These are phyloP conservation scores for Sicyos edulis DNA, from an alignment of 306 rosid species.

Conservation along the genomic window DNA sequence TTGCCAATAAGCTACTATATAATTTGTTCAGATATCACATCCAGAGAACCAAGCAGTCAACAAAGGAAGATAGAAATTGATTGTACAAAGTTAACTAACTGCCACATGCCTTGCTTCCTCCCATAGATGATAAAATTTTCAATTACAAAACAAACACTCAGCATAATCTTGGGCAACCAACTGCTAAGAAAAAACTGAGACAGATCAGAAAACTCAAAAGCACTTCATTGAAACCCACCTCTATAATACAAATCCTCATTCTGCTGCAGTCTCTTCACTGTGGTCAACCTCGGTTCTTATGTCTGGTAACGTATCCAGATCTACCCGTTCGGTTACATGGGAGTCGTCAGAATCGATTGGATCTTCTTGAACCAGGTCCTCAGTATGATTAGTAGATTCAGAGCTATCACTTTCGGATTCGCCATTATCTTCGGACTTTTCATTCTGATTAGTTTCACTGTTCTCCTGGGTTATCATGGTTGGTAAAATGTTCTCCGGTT, in stretches of 20 bases:
- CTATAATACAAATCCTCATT: constrained; percentile 25
- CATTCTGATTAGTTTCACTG: constrained; percentile 31
- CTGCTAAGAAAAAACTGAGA: neutral
- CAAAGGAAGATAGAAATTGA: constrained; percentile 16
- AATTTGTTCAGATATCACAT: constrained; percentile 11
- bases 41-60: constrained; percentile 12
- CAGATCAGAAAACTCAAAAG: constrained; percentile 8
- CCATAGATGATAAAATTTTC: constrained; percentile 8
- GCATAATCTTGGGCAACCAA: constrained; percentile 9
- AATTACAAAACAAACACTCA: constrained; percentile 6
- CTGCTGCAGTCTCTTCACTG: constrained; percentile 58
- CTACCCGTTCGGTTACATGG: constrained; percentile 40
- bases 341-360: constrained; percentile 61
- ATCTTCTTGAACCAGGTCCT: constrained; percentile 48
- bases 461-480: constrained; percentile 36
- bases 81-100: constrained; percentile 17
- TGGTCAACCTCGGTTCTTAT: constrained; percentile 45
- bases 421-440: constrained; percentile 29
- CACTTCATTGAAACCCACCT: constrained; percentile 19
- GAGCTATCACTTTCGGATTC: constrained; percentile 31
- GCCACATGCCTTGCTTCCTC: neutral
- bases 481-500: neutral
- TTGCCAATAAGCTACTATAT: constrained; percentile 7
- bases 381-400: constrained; percentile 30
- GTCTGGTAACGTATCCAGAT: constrained; percentile 65